Conservation (phyloP, 2,329 filamentous ascomycete species). For the Xylariaceae sp. region DNA sequence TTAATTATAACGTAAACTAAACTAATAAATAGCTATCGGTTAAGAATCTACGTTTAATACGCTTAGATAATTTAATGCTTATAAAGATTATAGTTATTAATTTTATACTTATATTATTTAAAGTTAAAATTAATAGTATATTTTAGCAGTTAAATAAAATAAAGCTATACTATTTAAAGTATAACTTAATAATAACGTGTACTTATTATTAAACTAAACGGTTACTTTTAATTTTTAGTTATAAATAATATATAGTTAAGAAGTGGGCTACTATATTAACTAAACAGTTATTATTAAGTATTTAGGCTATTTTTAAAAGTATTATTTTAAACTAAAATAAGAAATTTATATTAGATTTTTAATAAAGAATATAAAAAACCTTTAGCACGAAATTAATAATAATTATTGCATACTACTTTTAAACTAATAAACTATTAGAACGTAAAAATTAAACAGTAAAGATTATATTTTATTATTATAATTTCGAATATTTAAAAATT, state of each 20-base stretch:
- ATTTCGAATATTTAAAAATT: neutral
- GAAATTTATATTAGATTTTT: slow-evolving; percentile 4
- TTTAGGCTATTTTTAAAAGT: neutral
- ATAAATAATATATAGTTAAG: neutral
- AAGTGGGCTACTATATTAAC: neutral
- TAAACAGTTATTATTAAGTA: no score
- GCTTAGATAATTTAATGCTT: neutral
- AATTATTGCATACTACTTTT: neutral
- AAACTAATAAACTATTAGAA: slow-evolving; percentile 3
- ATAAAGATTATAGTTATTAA: neutral
- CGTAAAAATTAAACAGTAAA: no score
- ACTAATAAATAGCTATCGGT: neutral
- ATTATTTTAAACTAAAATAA: slow-evolving; percentile 1
- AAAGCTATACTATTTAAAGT: neutral
- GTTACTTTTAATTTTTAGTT: neutral
- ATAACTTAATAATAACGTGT: neutral
- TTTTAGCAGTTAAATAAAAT: neutral
- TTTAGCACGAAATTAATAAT: neutral
- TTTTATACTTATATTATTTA: neutral
- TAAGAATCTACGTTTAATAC: neutral
- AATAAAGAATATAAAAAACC: neutral
- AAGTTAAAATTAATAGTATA: neutral
- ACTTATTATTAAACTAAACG: neutral
- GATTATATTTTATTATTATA: neutral
- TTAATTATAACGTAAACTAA: no score